Percentiles rank a stretch among this genome's conserved stretches.
Conservation (phyloP, 805 yeast genomes). For the Pichia phayaonensis region DNA sequence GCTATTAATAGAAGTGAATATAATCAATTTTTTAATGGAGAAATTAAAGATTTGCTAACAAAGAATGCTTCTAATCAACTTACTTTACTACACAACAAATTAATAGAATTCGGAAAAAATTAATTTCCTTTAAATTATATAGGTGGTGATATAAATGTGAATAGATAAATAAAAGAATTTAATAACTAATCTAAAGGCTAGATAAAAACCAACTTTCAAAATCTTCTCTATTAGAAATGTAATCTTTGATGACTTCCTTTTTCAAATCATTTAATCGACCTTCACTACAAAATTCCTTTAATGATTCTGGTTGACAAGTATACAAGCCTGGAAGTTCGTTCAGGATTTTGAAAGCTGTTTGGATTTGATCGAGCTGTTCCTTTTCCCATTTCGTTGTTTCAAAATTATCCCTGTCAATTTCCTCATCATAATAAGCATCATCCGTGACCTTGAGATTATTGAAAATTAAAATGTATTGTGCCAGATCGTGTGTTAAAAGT, state of each 20-base stretch:
- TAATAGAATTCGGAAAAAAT: slow-evolving; percentile 3
- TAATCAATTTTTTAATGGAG: slow-evolving; percentile 7
- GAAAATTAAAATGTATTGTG: slow-evolving; percentile 50
- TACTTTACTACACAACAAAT: slow-evolving; percentile 4
- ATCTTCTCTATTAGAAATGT: slow-evolving; percentile 36
- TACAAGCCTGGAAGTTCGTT: slow-evolving; percentile 79
- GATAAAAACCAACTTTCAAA: slow-evolving; percentile 42
- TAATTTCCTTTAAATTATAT: neutral
- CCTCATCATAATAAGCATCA: neutral
- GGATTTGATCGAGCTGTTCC: slow-evolving; percentile 44
- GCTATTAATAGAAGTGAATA: neutral
- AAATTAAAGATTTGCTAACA: slow-evolving; percentile 7
- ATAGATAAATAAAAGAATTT: neutral
- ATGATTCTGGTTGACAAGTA: slow-evolving; percentile 74
- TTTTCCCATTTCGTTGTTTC: slow-evolving; percentile 30
- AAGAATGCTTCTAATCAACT: slow-evolving; percentile 3
- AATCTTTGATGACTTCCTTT: slow-evolving; percentile 33
- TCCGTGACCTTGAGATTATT: slow-evolving; percentile 13
- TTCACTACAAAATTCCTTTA: slow-evolving; percentile 72
- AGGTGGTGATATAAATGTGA: neutral
- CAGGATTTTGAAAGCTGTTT: slow-evolving; percentile 36
- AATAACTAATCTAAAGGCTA: slow-evolving; percentile 16
- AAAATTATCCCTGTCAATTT: slow-evolving; percentile 21
- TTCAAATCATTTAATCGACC: slow-evolving; percentile 67
- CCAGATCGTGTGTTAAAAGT: slow-evolving; percentile 73